Evolutionary conservation across 2,329 filamentous ascomycete species (phyloP).

Genomic region (Verticillium tricorpus): DNA sequence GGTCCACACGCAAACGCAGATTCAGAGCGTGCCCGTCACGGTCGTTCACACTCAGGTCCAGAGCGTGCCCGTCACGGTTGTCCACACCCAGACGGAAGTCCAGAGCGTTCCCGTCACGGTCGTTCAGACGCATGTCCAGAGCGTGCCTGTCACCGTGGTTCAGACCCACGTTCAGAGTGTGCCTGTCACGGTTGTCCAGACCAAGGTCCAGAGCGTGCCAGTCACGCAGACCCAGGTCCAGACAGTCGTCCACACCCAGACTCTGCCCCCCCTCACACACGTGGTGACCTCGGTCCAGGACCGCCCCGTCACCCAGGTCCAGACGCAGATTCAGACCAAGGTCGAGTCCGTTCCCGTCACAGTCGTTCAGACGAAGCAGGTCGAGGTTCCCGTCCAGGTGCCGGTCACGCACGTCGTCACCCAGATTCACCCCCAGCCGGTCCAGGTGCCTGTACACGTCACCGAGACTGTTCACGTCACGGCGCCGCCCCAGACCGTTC

Average conservation of each 20-base stretch:
- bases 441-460: not conserved
- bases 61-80: slow-evolving; percentile 3
- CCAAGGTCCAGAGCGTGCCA: slow-evolving; percentile 1
- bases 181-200: slow-evolving; percentile 1
- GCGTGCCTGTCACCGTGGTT: slow-evolving; percentile 6
- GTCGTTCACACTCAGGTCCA: slow-evolving; percentile 4
- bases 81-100: slow-evolving; percentile 2
- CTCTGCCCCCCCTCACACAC: slow-evolving; percentile 6
- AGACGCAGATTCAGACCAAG: slow-evolving; percentile 4
- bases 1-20: not conserved
- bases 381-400: slow-evolving; percentile 2
- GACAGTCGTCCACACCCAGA: slow-evolving; percentile 5
- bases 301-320: not conserved
- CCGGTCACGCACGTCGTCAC: slow-evolving; percentile 4
- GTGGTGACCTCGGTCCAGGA: slow-evolving; percentile 4
- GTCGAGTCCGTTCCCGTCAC: slow-evolving; percentile 4
- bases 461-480: slow-evolving; percentile 2
- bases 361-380: slow-evolving; percentile 1
- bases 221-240: slow-evolving; percentile 7
- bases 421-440: not conserved
- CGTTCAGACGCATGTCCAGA: slow-evolving; percentile 2
- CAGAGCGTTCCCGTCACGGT: slow-evolving; percentile 9
- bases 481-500: slow-evolving; percentile 1
- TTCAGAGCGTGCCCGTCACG: not conserved
- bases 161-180: slow-evolving; percentile 1